Evolutionary conservation across 129 eudicot genomes (phyloP), one percentile per base, ranked within the genome.

Genomic region (Cynara cardunculus): DNA sequence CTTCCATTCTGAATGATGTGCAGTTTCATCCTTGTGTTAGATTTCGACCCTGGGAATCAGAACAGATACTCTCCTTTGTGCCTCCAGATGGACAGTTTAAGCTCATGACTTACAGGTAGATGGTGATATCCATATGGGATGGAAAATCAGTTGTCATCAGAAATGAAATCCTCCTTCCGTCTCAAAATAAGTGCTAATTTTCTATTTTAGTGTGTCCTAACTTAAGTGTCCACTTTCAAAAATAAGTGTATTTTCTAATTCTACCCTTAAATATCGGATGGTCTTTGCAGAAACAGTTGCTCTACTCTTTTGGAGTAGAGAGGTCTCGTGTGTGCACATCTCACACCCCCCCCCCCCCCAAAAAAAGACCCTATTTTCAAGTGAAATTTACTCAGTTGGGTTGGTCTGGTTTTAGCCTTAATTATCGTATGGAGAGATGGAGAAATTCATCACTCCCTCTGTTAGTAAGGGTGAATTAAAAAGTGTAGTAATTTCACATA

Each of bases 31-130:
- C 99, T 78, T 92, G 99, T 81, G 92, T 95, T 27, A 86, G 97
- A 69, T 92, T 92, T 79, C 93, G 97, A 18, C 99, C 99, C 7
- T 95, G 97, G 97, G 99, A 95, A 82, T 87, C 97, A 3, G 73
- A 85, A 39, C 94, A 95, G 71, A 74, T 90, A 56, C 83, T 95
- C 70, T 92, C 97, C 7, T 95, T 95, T 89, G 99, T 95, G 66
- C 99, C 99, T 69, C 99, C 99, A 67, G 99, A 92, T 87, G 99
- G 99, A 66, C 88, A 87, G 16, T 95, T 95, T 82, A 95, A 95
- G 94, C 96, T 95, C 83, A 89, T 95, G 97, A 92, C 89, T 75
- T 95, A 95, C 97, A 92, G 99, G 99, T 95, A 30, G 53, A 74
- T 65, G 35, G 37, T 74, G 41, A 26, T 66, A 49, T 62, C 49